Evolutionary conservation across 306 rosid species (phyloP), one percentile per base, ranked within the genome.

Genomic region (Quercus aquifolioides): DNA sequence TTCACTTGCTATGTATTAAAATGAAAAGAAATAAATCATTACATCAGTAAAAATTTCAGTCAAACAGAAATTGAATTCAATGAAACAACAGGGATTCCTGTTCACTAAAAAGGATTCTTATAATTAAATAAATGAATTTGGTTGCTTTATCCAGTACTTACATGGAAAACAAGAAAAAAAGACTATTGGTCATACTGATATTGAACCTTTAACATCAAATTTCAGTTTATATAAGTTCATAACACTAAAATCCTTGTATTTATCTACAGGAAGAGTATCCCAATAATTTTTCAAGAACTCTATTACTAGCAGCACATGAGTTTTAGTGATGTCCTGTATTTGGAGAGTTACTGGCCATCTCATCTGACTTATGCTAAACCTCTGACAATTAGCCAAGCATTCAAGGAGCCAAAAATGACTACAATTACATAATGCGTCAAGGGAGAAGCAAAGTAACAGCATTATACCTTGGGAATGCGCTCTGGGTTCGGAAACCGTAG

Each of bases 401-500:
- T 31, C 19, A 60, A 64, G 10, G 19, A 28, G 71, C 35, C 74
- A 33, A 6, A 52, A 63, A 51, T 72, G 41, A 65, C 74, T 78
- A 23, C 71, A 57, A 56, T 49, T 68, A 57, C 31, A 54, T 7
- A 69, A 9, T 19, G 17, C 0, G 3, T 18, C 7, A 55, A 80
- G 23, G 55, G 76, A 71, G 76, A 59, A 63, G 75, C 23, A 74
- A 68, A 63, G 35, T 49, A 72, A n/a, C 14, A 56, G 43, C 25
- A 71, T 46, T 63, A 23, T 64, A 91, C 99, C 93, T 95, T 93
- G 76, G 99, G 94, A 81, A 95, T 75, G 72, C 98, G 94, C 84
- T 96, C 99, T 8, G 98, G 97, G 80, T 93, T 87, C 46, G 86
- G 79, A 83, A 93, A 95, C 26, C 90, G 93, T 30, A 96, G 88